Conservation (phyloP, 2,329 filamentous ascomycete genomes). For the Pseudogymnoascus sp. region DNA sequence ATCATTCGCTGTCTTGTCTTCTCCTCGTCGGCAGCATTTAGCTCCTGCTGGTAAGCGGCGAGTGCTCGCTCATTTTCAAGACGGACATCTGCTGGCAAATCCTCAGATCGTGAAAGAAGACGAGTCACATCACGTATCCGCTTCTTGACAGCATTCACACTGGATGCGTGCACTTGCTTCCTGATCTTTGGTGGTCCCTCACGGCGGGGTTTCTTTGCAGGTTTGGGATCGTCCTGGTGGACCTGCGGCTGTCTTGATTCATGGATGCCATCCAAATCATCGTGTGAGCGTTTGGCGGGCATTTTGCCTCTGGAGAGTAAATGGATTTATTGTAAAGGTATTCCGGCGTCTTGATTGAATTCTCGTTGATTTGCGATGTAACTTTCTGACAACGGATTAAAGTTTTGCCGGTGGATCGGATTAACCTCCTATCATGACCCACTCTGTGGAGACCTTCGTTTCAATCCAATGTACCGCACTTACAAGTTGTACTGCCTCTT, state of each 20-base stretch:
- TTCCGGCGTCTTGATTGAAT: neutral
- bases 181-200: constrained; percentile 21
- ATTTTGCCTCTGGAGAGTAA: constrained; percentile 17
- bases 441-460: neutral
- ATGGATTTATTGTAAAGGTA: neutral
- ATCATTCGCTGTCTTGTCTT: constrained; percentile 65
- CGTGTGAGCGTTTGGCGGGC: constrained; percentile 25
- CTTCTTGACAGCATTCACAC: constrained; percentile 59
- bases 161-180: constrained; percentile 28
- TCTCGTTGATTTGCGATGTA: constrained; percentile 3
- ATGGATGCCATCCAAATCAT: constrained; percentile 23
- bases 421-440: neutral
- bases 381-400: constrained; percentile 10
- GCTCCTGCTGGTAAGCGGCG: constrained; percentile 56
- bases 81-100: constrained; percentile 60
- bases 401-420: neutral
- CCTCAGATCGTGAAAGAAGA: constrained; percentile 51
- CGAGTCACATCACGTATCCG: constrained; percentile 63
- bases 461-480: neutral
- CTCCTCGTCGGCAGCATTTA: constrained; percentile 51
- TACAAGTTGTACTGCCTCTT: neutral
- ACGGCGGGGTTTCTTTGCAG: constrained; percentile 27
- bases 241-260: constrained; percentile 27
- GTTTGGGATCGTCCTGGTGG: constrained; percentile 18
- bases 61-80: constrained; percentile 68